Base-by-base conservation (phyloP, 495 filamentous ascomycete genomes). In the Neohortaea acidophila region DNA sequence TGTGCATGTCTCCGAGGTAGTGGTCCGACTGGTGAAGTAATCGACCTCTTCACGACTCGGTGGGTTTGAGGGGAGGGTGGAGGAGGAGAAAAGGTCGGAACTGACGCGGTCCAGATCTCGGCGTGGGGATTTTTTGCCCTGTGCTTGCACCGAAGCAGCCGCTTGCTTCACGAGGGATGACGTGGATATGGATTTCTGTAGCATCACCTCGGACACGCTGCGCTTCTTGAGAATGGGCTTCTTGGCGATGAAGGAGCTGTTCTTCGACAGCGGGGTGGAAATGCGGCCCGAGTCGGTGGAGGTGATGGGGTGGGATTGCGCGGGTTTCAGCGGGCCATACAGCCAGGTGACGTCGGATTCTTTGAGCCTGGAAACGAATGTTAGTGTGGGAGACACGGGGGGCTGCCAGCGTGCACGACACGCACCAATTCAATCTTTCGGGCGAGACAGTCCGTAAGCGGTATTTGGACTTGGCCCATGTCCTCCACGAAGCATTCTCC, bases 271-370 rank as follows among this genome's bases (percentile, higher is more conserved):
- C 39, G 61, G 58, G 48, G 67, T 72, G 29, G 44, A 54, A 45
- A 63, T 68, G 45, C 70, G 79, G 26, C 63, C 71, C 37, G 60
- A 36, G 43, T 65, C 6, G 54, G 66, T 26, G 54, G 62, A 31
- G 66, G 41, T 45, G 29, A 49, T 34, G 1, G 46, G 46, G 21
- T 44, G 50, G 28, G 48, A 48, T 10, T 51, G 43, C 35, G 58
- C 75, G 2, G 77, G 78, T 52, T 91, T 87, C 22, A 97, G 61
- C 20, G 89, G 89, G 0, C 89, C 89, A 51, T 97, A 97, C 2
- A 97, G 67, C 89, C 89, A 97, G 34, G 89, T 96, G 18, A 94
- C 84, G 55, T 97, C 89, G 54, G 79, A 85, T 48, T 97, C 89
- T 53, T 97, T 97, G 26, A 96, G 61, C 87, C 86, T 94, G 53